Evolutionary conservation across 2,329 filamentous ascomycete species (phyloP).

Genomic region (Didymella sp.): DNA sequence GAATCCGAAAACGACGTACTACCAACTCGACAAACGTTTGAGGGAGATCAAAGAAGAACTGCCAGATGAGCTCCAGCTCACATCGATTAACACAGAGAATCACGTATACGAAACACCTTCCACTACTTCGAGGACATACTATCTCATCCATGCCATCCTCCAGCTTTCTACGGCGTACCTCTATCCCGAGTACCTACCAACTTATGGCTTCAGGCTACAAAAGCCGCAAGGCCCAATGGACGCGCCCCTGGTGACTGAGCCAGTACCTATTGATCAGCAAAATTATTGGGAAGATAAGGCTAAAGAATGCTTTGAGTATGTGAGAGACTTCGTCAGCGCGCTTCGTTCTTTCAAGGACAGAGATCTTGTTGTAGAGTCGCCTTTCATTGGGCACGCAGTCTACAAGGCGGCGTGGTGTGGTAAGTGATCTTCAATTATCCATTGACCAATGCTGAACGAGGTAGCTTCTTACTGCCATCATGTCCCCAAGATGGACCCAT

Average conservation of each 20-base stretch:
- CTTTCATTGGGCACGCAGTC: constrained; percentile 70
- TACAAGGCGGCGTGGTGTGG: constrained; percentile 71
- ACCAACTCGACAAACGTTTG: constrained; percentile 60
- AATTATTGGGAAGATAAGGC: constrained; percentile 70
- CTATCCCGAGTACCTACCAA: constrained; percentile 69
- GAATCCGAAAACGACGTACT: constrained; percentile 64
- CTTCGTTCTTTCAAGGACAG: constrained; percentile 67
- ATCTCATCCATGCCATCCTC: constrained; percentile 71
- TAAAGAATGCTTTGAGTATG: constrained; percentile 67
- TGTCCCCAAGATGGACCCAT: constrained; percentile 72
- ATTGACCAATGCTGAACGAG: constrained; percentile 4
- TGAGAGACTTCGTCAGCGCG: constrained; percentile 69
- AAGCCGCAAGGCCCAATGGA: constrained; percentile 66
- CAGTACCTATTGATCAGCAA: constrained; percentile 37
- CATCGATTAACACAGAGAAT: constrained; percentile 67
- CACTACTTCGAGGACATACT: constrained; percentile 68
- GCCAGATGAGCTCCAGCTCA: constrained; percentile 65
- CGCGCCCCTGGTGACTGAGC: constrained; percentile 60
- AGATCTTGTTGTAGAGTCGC: constrained; percentile 70
- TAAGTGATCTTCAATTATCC: constrained; percentile 25
- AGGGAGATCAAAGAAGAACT: constrained; percentile 62
- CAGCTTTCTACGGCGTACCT: constrained; percentile 72
- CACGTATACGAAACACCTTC: constrained; percentile 63
- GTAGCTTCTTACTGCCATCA: constrained; percentile 67
- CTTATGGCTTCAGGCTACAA: constrained; percentile 66